phyloP scores from a whole-genome alignment of 78 protist species.

The Dictyostelium capitatum region DNA sequence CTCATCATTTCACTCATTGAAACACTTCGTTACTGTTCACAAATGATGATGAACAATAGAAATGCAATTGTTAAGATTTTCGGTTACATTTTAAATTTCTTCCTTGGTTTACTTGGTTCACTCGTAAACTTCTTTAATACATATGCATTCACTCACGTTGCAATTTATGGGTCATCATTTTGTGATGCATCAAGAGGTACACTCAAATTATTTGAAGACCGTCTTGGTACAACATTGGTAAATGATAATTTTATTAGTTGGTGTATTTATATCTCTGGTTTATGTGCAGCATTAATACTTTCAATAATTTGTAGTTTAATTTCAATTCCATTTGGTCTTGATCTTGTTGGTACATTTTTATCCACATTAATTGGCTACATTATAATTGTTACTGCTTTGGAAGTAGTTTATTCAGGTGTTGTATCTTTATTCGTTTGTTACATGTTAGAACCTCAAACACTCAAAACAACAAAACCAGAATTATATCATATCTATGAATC shows the following conservation, averaged over 20 bases:
- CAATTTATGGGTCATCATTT: constrained; percentile 91
- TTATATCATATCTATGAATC: constrained; percentile 33
- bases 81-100: constrained; percentile 27
- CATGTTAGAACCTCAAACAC: constrained; percentile 79
- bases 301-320: constrained; percentile 48
- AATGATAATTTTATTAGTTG: constrained; percentile 72
- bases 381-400: constrained; percentile 24
- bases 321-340: not conserved
- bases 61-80: not conserved
- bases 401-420: constrained; percentile 79
- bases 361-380: not conserved
- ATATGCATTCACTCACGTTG: constrained; percentile 86
- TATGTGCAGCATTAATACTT: constrained; percentile 21
- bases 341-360: not conserved
- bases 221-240: constrained; percentile 68
- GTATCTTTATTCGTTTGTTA: constrained; percentile 88
- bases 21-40: constrained; percentile 66
- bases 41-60: not conserved
- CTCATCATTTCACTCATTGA: constrained; percentile 75
- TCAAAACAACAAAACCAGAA: constrained; percentile 45
- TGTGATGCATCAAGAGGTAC: constrained; percentile 81
- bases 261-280: constrained; percentile 13
- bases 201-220: constrained; percentile 60
- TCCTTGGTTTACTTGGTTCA: constrained; percentile 43
- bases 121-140: constrained; percentile 82